Evolutionary conservation across 257 asterid species (phyloP), one percentile per base, ranked within the genome.

Genomic region (Ajuga chamaepitys): DNA sequence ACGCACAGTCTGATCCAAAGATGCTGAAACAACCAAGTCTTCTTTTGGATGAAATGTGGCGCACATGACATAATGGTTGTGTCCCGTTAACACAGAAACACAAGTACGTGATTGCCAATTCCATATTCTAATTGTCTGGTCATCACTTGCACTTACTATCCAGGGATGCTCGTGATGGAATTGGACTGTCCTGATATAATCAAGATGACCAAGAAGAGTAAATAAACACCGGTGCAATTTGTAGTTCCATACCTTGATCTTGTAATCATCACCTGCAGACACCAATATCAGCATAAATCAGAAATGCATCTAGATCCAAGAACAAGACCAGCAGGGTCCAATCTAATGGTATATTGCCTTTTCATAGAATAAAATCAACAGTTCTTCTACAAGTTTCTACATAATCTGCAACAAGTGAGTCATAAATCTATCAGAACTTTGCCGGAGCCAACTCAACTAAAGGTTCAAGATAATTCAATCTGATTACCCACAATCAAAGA

Each of bases 81-180:
- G 99, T 50, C 97, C 99, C 13, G 96, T 90, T 78, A 94, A 73
- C 44, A 94, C 99, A 17, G 99, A 88, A 54, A 94, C 80, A 79
- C 97, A 90, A 53, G 93, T 88, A 2, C 99, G 94, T 1, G 99
- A 94, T 57, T 94, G 99, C 99, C 99, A 94, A 59, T 94, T 94
- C 99, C 99, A 94, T 70, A 94, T 86, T 75, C 99, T 82, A 60
- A 94, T 94, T 25, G 99, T 94, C 81, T 94, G 99, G 63, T 94
- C 99, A 80, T 90, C 99, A 78, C 96, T 88, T 37, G 97, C 95
- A 79, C 99, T 94, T 34, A 94, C 91, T 2, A 94, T 94, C 99
- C 99, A 90, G 25, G 99, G 99, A 78, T 78, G 75, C 81, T 90
- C 99, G 24, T 94, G 99, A 79, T 94, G 99, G 74, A 94, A 94